Evolutionary conservation across 805 yeast species (phyloP), one percentile per base, ranked within the genome.

Genomic region (Starmerella gropengiesseri): DNA sequence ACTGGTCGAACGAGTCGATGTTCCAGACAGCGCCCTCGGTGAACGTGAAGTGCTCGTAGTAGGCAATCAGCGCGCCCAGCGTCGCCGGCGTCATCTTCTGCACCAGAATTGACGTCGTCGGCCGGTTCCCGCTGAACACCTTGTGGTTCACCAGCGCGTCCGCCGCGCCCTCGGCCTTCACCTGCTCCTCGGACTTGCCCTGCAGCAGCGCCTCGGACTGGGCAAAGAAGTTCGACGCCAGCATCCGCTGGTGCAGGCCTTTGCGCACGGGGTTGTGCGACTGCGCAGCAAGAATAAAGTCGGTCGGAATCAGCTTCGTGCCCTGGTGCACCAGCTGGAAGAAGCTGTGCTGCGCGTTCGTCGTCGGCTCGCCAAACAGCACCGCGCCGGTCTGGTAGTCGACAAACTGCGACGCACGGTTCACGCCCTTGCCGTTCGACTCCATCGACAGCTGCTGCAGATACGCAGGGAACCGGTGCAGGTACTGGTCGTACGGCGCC

Each of bases 251-350:
- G 73, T 91, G 98, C 61, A 84, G 71, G 74, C 89, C 86, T 66
- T 74, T 64, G 68, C 84, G 93, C 57, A 89, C 80, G 60, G 97
- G 98, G 78, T 91, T 91, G 72, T 91, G 97, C 42, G 96, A 84
- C 70, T 85, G 78, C 44, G 98, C 97, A 58, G 97, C 95, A 55
- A 91, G 67, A 61, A 91, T 85, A 71, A 91, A 91, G 66, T 91
- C 98, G 28, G 97, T 70, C 57, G 98, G 98, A 55, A 91, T 91
- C 63, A 87, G 71, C 71, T 91, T 91, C 53, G 97, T 86, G 64
- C 98, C 98, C 72, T 91, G 98, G 70, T 91, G 98, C 46, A 91
- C 95, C 67, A 91, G 77, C 71, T 91, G 98, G 89, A 91, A 91
- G 81, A 91, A 91, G 26, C 96, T 87, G 70, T 91, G 98, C 72